Evolutionary conservation across 1,284 basidiomycete genomes (phyloP).

Genomic region (Moniliophthora roreri): DNA sequence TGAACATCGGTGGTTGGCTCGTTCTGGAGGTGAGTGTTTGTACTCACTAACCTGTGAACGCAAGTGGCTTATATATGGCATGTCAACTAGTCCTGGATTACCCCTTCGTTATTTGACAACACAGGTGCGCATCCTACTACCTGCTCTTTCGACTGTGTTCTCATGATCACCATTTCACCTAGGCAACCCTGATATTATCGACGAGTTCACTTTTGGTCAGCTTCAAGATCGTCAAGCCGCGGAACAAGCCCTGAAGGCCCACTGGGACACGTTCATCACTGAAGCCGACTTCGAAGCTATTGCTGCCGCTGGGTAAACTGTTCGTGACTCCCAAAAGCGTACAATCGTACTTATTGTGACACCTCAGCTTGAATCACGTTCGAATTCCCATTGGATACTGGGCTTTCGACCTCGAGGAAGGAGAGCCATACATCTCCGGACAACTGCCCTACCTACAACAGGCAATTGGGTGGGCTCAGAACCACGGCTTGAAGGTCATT

Average conservation of each 20-base stretch:
- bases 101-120: slow-evolving; percentile 80
- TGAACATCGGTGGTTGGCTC: slow-evolving; percentile 82
- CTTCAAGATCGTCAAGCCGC: slow-evolving; percentile 55
- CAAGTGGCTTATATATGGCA: slow-evolving; percentile 7
- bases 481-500: slow-evolving; percentile 78
- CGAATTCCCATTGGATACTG: slow-evolving; percentile 90
- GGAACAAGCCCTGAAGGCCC: slow-evolving; percentile 48
- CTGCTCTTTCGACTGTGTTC: background rate
- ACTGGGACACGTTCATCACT: slow-evolving; percentile 84
- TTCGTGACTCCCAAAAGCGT: slow-evolving; percentile 16
- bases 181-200: slow-evolving; percentile 61
- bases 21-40: slow-evolving; percentile 58
- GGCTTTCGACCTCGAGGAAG: slow-evolving; percentile 83
- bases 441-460: slow-evolving; percentile 69
- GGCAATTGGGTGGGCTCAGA: slow-evolving; percentile 78
- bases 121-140: slow-evolving; percentile 41
- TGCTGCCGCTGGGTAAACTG: slow-evolving; percentile 63
- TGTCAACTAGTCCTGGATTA: slow-evolving; percentile 71
- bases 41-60: background rate
- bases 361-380: slow-evolving; percentile 73
- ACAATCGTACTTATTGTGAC: slow-evolving; percentile 16
- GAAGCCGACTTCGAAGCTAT: slow-evolving; percentile 75
- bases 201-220: slow-evolving; percentile 85
- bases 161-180: background rate
- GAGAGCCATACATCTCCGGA: slow-evolving; percentile 85